These are phyloP conservation scores for Areca catechu DNA, from an alignment of 176 grass and related monocot genomes.

Conservation along the genomic window DNA sequence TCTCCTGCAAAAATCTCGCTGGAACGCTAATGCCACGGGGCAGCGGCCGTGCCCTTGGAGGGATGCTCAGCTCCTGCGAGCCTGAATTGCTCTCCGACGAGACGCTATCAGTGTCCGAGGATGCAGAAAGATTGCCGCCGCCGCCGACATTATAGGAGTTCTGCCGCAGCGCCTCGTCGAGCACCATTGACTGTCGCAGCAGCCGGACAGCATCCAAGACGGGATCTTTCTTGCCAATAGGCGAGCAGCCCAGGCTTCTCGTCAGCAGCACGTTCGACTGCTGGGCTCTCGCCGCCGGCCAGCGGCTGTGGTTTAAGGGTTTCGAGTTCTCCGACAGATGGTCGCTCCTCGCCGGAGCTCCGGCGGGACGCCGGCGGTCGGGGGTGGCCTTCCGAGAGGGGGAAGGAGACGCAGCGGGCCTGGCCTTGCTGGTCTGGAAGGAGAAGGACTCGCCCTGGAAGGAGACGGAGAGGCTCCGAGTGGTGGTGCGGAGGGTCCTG, in stretches of 20 bases:
- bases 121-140: constrained; percentile 41
- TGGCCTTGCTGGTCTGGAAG: constrained; percentile 74
- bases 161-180: constrained; percentile 33
- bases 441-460: constrained; percentile 94
- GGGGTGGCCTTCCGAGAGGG: constrained; percentile 36
- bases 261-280: constrained; percentile 51
- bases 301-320: constrained; percentile 36
- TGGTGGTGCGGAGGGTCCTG: constrained; percentile 45
- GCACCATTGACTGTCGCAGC: constrained; percentile 61
- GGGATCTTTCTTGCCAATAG: constrained; percentile 38
- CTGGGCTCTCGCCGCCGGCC: constrained; percentile 52
- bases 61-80: constrained; percentile 20
- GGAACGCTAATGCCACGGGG: constrained; percentile 46
- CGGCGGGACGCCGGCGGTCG: background rate
- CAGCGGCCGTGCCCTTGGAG: constrained; percentile 15
- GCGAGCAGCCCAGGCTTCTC: constrained; percentile 77
- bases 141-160: constrained; percentile 36
- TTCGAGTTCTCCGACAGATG: constrained; percentile 32
- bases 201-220: constrained; percentile 55
- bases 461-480: constrained; percentile 88
- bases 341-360: background rate
- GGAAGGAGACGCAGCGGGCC: constrained; percentile 41
- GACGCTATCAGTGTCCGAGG: constrained; percentile 73
- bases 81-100: constrained; percentile 80
- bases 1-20: constrained; percentile 53